Evolutionary conservation across 768 basidiomycete species (phyloP).

Genomic region (Neoboletus subvelutipes): DNA sequence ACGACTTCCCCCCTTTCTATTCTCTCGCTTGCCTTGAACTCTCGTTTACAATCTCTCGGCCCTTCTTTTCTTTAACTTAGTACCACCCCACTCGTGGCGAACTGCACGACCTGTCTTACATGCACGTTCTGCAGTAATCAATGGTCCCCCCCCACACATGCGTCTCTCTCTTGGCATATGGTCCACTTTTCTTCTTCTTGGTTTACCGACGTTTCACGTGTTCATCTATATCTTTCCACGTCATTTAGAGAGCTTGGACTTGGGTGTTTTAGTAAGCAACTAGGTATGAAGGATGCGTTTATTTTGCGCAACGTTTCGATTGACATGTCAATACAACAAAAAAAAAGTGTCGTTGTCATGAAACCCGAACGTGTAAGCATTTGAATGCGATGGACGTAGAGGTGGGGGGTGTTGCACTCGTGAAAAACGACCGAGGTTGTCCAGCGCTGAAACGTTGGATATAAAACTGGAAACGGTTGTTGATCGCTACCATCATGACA

Average conservation of each 20-base stretch:
- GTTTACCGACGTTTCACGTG: not conserved
- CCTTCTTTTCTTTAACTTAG: conserved; percentile 11
- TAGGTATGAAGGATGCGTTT: not conserved
- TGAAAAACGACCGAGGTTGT: too few relatives aligned
- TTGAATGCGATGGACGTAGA: too few relatives aligned
- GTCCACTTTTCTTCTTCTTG: not conserved
- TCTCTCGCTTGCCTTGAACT: conserved; percentile 14
- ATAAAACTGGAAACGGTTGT: not conserved
- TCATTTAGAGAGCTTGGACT: not conserved
- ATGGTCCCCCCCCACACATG: not conserved
- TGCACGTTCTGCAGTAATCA: not conserved
- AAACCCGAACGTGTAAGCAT: not conserved
- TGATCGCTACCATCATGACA: not conserved
- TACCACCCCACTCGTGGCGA: not conserved
- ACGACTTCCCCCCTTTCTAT: conserved; percentile 1
- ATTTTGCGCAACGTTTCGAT: not conserved
- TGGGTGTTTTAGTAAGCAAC: not conserved
- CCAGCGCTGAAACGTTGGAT: not conserved
- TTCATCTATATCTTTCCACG: not conserved
- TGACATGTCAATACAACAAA: not conserved
- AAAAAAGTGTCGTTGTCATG: not conserved
- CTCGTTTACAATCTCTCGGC: not conserved
- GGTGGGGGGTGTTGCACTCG: too few relatives aligned
- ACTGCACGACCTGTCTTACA: not conserved
- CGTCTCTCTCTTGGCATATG: not conserved